Percentiles rank a stretch among this genome's conserved stretches.
Conservation (phyloP, 1,284 basidiomycete genomes). For the Ustilago curta region DNA sequence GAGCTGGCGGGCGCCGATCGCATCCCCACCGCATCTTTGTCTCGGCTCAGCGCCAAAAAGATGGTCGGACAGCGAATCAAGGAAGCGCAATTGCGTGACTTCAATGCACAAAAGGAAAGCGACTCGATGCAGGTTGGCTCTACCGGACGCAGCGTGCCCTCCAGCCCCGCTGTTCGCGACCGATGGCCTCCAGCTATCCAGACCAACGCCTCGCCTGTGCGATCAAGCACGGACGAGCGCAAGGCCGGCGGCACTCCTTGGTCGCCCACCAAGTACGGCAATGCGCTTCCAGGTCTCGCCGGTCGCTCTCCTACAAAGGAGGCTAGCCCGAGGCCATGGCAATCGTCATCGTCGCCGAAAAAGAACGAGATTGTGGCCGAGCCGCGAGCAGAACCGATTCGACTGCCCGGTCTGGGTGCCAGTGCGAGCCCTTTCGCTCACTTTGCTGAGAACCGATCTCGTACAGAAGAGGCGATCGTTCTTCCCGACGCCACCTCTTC, state of each 20-base stretch:
- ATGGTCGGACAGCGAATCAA: conserved; percentile 63
- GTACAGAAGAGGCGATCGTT: conserved; percentile 24
- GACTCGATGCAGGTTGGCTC: conserved; percentile 33
- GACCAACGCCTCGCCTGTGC: conserved; percentile 24
- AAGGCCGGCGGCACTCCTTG: conserved; percentile 21
- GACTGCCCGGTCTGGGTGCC: conserved; percentile 51
- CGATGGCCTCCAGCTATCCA: conserved; percentile 46
- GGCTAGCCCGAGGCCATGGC: conserved; percentile 16
- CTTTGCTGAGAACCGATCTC: conserved; percentile 21
- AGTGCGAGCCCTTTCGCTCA: conserved; percentile 40
- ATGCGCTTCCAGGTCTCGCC: conserved; percentile 50
- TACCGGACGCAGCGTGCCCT: conserved; percentile 32
- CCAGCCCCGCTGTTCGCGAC: conserved; percentile 45
- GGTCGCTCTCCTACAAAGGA: conserved; percentile 40
- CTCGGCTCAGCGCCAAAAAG: conserved; percentile 56
- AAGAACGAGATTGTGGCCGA: conserved; percentile 28
- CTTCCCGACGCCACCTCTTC: neutral
- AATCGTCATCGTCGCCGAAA: conserved; percentile 25
- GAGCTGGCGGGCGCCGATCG: conserved; percentile 36
- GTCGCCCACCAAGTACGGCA: conserved; percentile 52
- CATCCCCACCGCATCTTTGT: conserved; percentile 54
- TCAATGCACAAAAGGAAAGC: conserved; percentile 31
- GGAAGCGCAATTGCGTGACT: conserved; percentile 59
- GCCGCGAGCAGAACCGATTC: conserved; percentile 39
- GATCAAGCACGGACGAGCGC: conserved; percentile 25